A percentile compares a stretch with the other conserved stretches of the same genome.
These are phyloP conservation scores for Nicotiana rustica DNA, from an alignment of 305 asterid genomes.

Conservation along the genomic window DNA sequence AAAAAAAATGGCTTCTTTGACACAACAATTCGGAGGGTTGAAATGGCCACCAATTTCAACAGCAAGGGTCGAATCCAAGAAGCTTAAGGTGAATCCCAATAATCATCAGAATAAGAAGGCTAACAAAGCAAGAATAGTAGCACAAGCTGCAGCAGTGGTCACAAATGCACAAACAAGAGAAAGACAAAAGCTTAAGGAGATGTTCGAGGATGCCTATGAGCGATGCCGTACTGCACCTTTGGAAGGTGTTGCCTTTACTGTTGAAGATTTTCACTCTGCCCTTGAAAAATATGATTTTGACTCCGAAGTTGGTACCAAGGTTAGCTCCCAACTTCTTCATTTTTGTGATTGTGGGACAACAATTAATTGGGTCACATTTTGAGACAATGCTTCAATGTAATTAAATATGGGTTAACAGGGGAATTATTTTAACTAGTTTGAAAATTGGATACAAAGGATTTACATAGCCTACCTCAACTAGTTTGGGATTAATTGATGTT, in stretches of 20 bases:
- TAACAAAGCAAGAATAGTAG: conserved; percentile 45
- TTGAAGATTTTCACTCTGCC: conserved; percentile 73
- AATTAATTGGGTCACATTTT: background rate
- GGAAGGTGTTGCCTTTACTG: conserved; percentile 81
- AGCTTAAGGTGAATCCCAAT: background rate
- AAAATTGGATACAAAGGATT: too few species aligned
- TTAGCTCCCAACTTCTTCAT: conserved; percentile 29
- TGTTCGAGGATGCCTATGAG: conserved; percentile 88
- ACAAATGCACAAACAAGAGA: conserved; percentile 70
- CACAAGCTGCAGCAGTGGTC: conserved; percentile 56
- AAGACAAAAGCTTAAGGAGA: conserved; percentile 76
- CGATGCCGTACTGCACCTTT: conserved; percentile 77
- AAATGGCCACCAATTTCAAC: conserved; percentile 67
- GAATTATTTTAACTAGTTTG: background rate
- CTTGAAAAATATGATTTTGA: conserved; percentile 80
- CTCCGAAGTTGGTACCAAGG: conserved; percentile 87
- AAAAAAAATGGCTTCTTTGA: conserved; percentile 51
- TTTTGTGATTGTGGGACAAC: background rate
- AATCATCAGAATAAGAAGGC: conserved; percentile 1
- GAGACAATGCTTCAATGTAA: too few species aligned
- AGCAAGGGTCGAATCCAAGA: conserved; percentile 37
- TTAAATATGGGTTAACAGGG: too few species aligned
- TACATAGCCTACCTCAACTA: too few species aligned
- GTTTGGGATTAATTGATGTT: background rate
- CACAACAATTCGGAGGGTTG: conserved; percentile 70